These are phyloP conservation scores for Centrapalus pauciflorus DNA, from an alignment of 129 eudicot genomes.

Conservation along the genomic window DNA sequence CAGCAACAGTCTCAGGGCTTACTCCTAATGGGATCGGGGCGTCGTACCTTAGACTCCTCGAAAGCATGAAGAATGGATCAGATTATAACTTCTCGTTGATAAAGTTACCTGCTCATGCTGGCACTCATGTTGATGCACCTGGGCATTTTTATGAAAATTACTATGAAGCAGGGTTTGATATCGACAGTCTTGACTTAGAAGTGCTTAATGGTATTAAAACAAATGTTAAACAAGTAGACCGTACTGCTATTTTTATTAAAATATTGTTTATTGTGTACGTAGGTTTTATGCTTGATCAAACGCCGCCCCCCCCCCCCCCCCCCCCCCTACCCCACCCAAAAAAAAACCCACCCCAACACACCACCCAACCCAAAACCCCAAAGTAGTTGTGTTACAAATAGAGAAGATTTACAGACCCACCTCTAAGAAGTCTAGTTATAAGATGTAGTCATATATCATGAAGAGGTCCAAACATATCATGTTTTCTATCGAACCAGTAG, in stretches of 20 bases:
- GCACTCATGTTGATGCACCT: conserved; percentile 95
- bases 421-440: no score
- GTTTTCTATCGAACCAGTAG: no score
- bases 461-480: no score
- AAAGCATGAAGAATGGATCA: conserved; percentile 75
- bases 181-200: conserved; percentile 70
- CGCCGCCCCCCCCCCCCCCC: no score
- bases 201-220: conserved; percentile 50
- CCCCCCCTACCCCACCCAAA: no score
- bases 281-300: not conserved
- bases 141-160: conserved; percentile 71
- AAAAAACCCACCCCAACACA: no score
- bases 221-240: not conserved
- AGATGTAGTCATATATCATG: no score
- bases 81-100: conserved; percentile 57
- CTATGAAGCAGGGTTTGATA: conserved; percentile 71
- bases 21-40: conserved; percentile 46
- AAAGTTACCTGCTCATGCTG: conserved; percentile 68
- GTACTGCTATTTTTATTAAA: not conserved
- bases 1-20: conserved; percentile 38
- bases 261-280: not conserved
- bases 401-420: not conserved
- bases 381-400: not conserved
- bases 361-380: no score
- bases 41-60: conserved; percentile 36